Base-by-base conservation (phyloP, 2,329 filamentous ascomycete species). In the Claviceps arundinis region DNA sequence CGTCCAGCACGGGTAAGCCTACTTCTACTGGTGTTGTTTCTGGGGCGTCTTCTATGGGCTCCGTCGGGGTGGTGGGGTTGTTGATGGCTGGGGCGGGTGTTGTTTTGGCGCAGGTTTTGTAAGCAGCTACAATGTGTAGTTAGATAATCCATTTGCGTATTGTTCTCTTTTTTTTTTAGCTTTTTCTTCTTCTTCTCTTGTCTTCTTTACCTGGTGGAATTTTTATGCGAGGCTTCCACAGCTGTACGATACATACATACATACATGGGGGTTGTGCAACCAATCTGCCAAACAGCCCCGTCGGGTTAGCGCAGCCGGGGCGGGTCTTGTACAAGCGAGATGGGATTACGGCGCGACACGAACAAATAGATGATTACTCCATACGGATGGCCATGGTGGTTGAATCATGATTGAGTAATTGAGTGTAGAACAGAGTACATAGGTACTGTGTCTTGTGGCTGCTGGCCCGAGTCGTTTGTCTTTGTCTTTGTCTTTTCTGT, bases 81-180 rank as follows among this genome's bases (percentile, higher is more conserved):
- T 50, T 61, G 47, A 52, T 62, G 50, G 65, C 61, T 37, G 61
- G 61, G 37, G 63, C 57, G 14, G 63, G 59, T 48, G 54, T 61
- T 51, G 50, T 64, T 22, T 24, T 63, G 34, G 64, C 62, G 42
- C 64, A 65, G 59, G 54, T 68, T 34, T 42, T 57, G 55, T 40
- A 48, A 37, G 30, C 30, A 19, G 16, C 19, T 13, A 43, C 4
- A 11, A 16, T 22, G 11, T 22, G 11, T 8, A 42, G 17, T 7
- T 17, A 19, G 17, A 42, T 7, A 8, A 40, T 40, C 14, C 37
- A 16, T 40, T 40, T 40, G 26, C 26, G 26, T 30, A 9, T 26
- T 9, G 26, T 30, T 8, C 26, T 6, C 2, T 40, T 40, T 17
- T 38, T 19, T n/a, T 17, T 37, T 2, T 13, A 24, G 8, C 5